Evolutionary conservation across 139 green algal genomes (phyloP), one percentile per base, ranked within the genome.

Genomic region (Chlorella vulgaris): DNA sequence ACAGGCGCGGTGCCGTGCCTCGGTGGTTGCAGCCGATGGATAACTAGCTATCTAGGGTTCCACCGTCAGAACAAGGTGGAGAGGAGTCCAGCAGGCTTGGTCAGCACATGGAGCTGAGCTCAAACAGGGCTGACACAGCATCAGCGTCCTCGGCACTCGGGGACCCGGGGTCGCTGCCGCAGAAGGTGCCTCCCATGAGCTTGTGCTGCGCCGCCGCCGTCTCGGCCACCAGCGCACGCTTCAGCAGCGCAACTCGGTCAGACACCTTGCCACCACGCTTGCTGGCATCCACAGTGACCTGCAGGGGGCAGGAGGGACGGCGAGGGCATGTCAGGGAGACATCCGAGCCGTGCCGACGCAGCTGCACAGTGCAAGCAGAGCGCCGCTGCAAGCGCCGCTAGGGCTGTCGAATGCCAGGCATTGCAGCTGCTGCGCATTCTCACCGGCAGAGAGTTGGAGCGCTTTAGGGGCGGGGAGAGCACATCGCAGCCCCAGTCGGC

Each of bases 401-500:
- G n/a, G n/a, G n/a, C n/a, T n/a, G n/a, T n/a, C n/a, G n/a, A n/a
- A n/a, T n/a, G n/a, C n/a, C n/a, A n/a, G n/a, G 47, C 47, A 58
- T 31, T 21, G 5, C 55, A 21, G 55, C 55, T 65, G 18, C 18
- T 21, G 15, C 10, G 47, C 13, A 58, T 10, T 19, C 76, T 74
- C 26, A 82, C 78, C 47, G 76, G 83, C 67, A 84, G 36, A 7
- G 82, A 81, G 75, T 63, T 69, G 76, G 69, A 55, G n/a, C 84
- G 78, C 73, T 88, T 88, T 8, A 62, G 69, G 22, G 84, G 79
- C 33, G 84, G 84, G 2, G 84, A 88, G 18, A 75, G 43, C 22
- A 61, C 29, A 26, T 85, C 84, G 3, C 66, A 31, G 28, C 79
- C 79, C 84, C 84, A 88, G n/a, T 69, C 62, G 7, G 79, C 63